phyloP scores from a whole-genome alignment of 2,329 filamentous ascomycete species.

The Ophiocordyceps unilateralis region DNA sequence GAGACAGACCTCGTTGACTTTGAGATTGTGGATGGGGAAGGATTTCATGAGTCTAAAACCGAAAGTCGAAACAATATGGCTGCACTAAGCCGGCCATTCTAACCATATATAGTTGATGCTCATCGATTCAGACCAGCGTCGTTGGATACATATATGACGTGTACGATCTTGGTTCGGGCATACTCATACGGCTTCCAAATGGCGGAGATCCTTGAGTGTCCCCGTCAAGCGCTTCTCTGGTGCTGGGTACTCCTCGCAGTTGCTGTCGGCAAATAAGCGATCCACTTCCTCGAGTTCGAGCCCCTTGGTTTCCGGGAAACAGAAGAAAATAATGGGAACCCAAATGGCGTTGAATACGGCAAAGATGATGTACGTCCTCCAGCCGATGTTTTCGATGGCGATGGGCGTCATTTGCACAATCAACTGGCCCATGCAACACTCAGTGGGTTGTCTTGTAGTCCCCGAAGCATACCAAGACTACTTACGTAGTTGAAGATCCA shows the following conservation, averaged over 20 bases:
- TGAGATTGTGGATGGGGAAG: too few species aligned
- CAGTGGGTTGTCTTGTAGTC: too few species aligned
- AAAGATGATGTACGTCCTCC: slow-evolving; percentile 13
- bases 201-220: neutral
- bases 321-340: slow-evolving; percentile 12
- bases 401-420: slow-evolving; percentile 6
- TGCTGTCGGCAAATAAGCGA: slow-evolving; percentile 8
- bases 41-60: too few species aligned
- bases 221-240: neutral
- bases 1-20: too few species aligned
- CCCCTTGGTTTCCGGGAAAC: slow-evolving; percentile 13
- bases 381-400: slow-evolving; percentile 9
- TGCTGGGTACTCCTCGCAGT: slow-evolving; percentile 5
- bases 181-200: neutral
- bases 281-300: slow-evolving; percentile 26
- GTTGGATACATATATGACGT: too few species aligned
- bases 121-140: too few species aligned
- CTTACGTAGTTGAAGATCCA: slow-evolving; percentile 18
- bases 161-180: too few species aligned
- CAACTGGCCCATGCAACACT: neutral
- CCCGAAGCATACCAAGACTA: too few species aligned
- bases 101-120: too few species aligned
- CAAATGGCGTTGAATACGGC: slow-evolving; percentile 11
- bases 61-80: too few species aligned
- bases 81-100: too few species aligned